A percentile compares a stretch with the other conserved stretches of the same genome.
Evolutionary conservation across 2,329 filamentous ascomycete species (phyloP).

Genomic region (Ophiocordyceps australis): DNA sequence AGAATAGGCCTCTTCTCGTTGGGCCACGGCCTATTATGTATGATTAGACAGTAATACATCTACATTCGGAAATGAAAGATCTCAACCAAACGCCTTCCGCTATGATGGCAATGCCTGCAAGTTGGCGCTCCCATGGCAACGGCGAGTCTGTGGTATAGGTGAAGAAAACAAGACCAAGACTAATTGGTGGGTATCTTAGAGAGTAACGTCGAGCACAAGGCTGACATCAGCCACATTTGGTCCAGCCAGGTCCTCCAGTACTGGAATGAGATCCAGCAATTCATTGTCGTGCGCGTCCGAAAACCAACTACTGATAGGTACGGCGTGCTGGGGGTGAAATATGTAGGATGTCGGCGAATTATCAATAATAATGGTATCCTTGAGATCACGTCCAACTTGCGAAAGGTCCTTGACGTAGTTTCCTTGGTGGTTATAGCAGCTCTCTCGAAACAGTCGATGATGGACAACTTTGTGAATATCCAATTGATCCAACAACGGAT

Average conservation of each 20-base stretch:
- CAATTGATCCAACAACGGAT: constrained; percentile 86
- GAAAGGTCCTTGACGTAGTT: constrained; percentile 99
- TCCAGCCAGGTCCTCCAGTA: constrained; percentile 89
- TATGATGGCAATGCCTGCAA: constrained; percentile 30
- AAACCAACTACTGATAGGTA: constrained; percentile 99
- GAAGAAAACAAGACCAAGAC: constrained; percentile 9
- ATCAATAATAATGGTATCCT: constrained; percentile 98
- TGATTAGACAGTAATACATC: constrained; percentile 33
- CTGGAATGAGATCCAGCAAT: constrained; percentile 88
- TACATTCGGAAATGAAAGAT: constrained; percentile 28
- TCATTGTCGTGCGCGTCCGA: constrained; percentile 99
- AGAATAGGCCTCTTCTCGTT: too few relatives aligned
- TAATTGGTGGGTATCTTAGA: constrained; percentile 26
- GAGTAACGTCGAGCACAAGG: constrained; percentile 84
- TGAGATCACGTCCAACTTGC: constrained; percentile 85
- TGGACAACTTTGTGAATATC: constrained; percentile 96
- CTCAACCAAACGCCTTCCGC: constrained; percentile 36
- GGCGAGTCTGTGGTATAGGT: constrained; percentile 14
- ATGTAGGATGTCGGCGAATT: constrained; percentile 99
- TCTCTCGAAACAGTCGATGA: constrained; percentile 90
- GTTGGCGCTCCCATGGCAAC: too few relatives aligned
- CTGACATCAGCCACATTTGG: constrained; percentile 87
- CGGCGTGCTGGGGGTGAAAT: constrained; percentile 96
- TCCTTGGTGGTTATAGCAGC: constrained; percentile 97
- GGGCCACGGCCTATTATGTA: constrained; percentile 22